phyloP scores from a whole-genome alignment of 2,329 filamentous ascomycete species.

The Fusarium denticulatum region DNA sequence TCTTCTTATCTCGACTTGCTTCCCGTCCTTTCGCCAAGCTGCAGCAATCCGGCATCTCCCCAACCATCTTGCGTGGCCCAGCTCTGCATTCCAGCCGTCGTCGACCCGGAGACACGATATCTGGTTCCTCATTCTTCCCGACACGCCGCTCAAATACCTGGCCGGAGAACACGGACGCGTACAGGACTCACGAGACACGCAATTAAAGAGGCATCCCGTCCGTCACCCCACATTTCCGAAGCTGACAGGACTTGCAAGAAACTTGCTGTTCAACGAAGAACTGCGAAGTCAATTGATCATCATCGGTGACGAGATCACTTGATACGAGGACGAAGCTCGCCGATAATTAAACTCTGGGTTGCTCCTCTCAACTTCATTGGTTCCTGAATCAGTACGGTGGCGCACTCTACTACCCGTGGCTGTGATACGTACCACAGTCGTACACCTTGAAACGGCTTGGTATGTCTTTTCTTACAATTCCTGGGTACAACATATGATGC shows the following conservation, averaged over 20 bases:
- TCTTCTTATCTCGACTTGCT: slow-evolving; percentile 18
- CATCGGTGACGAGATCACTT: slow-evolving; percentile 24
- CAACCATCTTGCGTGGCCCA: slow-evolving; percentile 22
- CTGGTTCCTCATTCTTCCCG: slow-evolving; percentile 25
- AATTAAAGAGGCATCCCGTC: slow-evolving; percentile 1
- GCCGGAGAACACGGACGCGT: background rate
- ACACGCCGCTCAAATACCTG: slow-evolving; percentile 5
- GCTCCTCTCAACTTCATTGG: slow-evolving; percentile 32
- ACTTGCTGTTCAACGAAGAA: slow-evolving; percentile 2
- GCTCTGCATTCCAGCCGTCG: slow-evolving; percentile 37
- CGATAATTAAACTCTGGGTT: slow-evolving; percentile 36
- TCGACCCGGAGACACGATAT: slow-evolving; percentile 36
- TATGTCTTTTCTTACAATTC: slow-evolving; percentile 20
- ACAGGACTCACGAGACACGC: slow-evolving; percentile 7
- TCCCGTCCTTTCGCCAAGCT: slow-evolving; percentile 6
- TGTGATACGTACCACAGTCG: slow-evolving; percentile 36
- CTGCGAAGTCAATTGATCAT: slow-evolving; percentile 5
- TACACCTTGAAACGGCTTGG: slow-evolving; percentile 22
- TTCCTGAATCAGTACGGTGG: slow-evolving; percentile 39
- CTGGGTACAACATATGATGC: background rate
- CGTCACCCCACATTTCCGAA: slow-evolving; percentile 20
- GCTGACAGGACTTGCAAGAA: slow-evolving; percentile 4
- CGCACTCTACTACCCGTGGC: slow-evolving; percentile 29
- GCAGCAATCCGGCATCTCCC: slow-evolving; percentile 15
- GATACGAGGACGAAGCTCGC: slow-evolving; percentile 30